Evolutionary conservation across 306 rosid genomes (phyloP), one percentile per base, ranked within the genome.

Genomic region (Acmispon strigosus): DNA sequence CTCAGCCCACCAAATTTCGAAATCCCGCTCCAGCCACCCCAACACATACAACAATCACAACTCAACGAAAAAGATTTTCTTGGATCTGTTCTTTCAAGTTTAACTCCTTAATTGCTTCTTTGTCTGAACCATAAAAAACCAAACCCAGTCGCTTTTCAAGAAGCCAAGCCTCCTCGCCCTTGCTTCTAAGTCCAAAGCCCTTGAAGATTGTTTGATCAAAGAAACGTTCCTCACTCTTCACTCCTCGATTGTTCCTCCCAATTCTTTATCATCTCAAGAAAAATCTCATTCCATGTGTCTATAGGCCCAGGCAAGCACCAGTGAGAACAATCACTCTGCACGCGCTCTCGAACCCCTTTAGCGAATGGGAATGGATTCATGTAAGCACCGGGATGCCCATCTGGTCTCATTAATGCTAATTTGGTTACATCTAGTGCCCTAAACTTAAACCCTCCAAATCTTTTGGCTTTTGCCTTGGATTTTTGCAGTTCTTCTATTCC

Each of bases 241-340:
- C 74, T 75, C 24, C 76, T 48, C 12, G 53, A 37, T 1, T 17
- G 36, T 18, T 66, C 68, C 71, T 19, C 61, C 92, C 81, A 85
- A 8, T 73, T 86, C 77, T 76, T 84, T 27, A 87, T 20, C 16
- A 84, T 69, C 54, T 87, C 78, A 0, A 89, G 29, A 15, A 92
- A 53, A 12, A 92, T 85, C 52, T 84, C 90, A 86, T 89, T 92
- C 97, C 97, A 92, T 0, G 97, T 82, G 69, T 92, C 96, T 3
- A 92, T 61, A 43, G 97, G 86, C 3, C 96, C 93, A 0, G 96
- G 97, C 80, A 91, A 78, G 66, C 96, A 91, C 97, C 97, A 91
- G 81, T 91, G 97, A 43, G 85, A 85, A 71, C 96, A 91, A 61
- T 91, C 97, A 62, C 81, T 89, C 41, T 84, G 96, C 7, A 91